Evolutionary conservation across 805 yeast species (phyloP), one percentile per base, ranked within the genome.

Genomic region (Kazachstania bromeliacearum): DNA sequence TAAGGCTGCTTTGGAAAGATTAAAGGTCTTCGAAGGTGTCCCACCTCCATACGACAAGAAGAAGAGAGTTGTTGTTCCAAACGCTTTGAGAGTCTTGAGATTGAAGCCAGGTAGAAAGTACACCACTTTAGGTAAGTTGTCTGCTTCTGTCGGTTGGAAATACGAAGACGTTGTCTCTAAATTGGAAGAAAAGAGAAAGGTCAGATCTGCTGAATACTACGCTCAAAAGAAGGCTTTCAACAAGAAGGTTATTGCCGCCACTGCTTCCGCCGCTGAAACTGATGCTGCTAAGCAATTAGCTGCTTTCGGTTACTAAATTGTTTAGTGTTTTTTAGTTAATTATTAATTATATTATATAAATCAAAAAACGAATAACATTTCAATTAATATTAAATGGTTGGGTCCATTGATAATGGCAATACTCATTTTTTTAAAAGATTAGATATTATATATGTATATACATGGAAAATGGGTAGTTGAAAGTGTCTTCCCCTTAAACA

Each of bases 11-110:
- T 72, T 92, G 66, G 97, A 88, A 77, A 88, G 96, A 76, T 84
- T 92, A 63, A 85, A 92, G 89, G 97, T 89, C 59, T 92, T 85
- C 64, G 98, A 92, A 76, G 99, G 99, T 82, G 79, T 92, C 51
- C 99, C 99, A 71, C 87, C 96, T 48, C 97, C 98, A 74, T 92
- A 83, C 73, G 98, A 92, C 92, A 85, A 80, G 77, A 85, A 87
- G 85, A 89, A 89, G 94, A 85, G 96, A 71, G 96, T 88, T 66
- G 98, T 92, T 59, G 98, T 92, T 65, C 98, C 98, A 68, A 95
- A 85, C 77, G 98, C 98, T 64, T 78, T 92, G 66, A 85, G 98
- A 76, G 96, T 92, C 58, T 77, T 92, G 69, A 87, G 98, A 80
- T 83, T 92, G 72, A 88, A 87, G 76, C 97, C 87, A 69, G 98